Evolutionary conservation across 2,329 filamentous ascomycete genomes (phyloP), one percentile per base, ranked within the genome.

Genomic region (Rhexocercosporidium sp.): DNA sequence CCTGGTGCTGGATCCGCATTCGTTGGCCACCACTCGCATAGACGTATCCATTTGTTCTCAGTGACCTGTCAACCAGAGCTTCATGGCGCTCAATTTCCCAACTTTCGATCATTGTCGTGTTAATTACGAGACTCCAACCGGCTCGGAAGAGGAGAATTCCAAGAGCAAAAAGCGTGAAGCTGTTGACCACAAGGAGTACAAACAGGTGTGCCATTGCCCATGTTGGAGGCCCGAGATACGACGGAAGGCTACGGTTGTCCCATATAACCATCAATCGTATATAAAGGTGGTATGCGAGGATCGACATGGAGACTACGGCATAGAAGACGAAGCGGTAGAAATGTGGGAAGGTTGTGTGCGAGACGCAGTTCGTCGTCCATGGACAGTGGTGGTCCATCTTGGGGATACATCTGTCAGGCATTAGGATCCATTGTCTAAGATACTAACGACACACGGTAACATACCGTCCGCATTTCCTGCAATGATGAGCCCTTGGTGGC

Each of bases 361-460:
- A 94, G 62, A 96, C 91, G 81, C 93, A 96, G 79, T 94, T 95
- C 68, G 81, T 82, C 3, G 92, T 95, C 92, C 92, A 96, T 2
- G 92, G 92, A 76, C 92, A 96, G 81, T 96, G 92, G 80, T 94
- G 91, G 80, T 94, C 92, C 92, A 94, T 94, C 79, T 88, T 91
- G 44, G 91, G 90, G 59, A 94, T 86, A 78, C 92, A 94, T 73
- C 82, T 84, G 27, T 1, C 31, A n/a, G 37, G 20, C 44, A 62
- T 70, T 27, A 73, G 62, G 44, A 34, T 1, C 59, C 41, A 31
- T 22, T 59, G 29, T 9, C 20, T 7, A 22, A 39, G 16, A 57
- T 8, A 25, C 25, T 29, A 29, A 39, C 20, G 39, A 31, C 46
- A 44, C 49, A 39, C n/a, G 22, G 62, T 27, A 14, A 22, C 74